Conservation (phyloP, 345 rosid genomes). For the Pistacia vera region DNA sequence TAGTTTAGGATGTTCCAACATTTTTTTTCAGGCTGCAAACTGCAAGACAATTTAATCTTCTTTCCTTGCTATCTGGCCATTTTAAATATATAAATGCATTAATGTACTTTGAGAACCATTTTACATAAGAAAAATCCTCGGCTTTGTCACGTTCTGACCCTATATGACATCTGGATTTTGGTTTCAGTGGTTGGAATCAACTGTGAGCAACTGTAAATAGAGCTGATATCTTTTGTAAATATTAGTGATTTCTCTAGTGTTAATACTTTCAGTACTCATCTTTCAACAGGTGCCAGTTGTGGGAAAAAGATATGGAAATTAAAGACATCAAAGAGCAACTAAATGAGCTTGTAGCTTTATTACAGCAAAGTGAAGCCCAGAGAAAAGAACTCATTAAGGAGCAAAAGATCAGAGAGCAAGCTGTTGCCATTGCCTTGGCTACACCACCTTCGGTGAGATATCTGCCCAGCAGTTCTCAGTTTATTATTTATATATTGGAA, state of each 20-base stretch:
- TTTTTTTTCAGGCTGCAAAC: not conserved
- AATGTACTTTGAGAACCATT: not conserved
- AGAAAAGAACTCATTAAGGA: constrained; percentile 61
- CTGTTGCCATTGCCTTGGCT: constrained; percentile 57
- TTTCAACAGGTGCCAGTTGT: constrained; percentile 54
- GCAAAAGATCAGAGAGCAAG: constrained; percentile 65
- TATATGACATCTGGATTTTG: not conserved
- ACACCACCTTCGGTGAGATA: constrained; percentile 53
- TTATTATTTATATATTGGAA: not conserved
- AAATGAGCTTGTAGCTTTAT: constrained; percentile 54
- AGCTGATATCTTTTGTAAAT: not conserved
- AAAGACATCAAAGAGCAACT: constrained; percentile 68
- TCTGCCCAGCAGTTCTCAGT: constrained; percentile 8
- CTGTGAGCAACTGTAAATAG: not conserved
- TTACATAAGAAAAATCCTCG: not conserved
- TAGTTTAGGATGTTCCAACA: not conserved
- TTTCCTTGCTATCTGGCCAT: not conserved
- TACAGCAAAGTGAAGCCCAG: constrained; percentile 61
- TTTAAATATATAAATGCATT: not conserved
- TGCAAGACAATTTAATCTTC: not conserved
- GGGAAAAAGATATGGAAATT: constrained; percentile 71
- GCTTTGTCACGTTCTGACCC: constrained; percentile 6
- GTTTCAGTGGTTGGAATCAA: constrained; percentile 3
- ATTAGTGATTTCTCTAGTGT: not conserved
- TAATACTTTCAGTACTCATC: not conserved